A percentile compares a stretch with the other conserved stretches of the same genome.
Conservation (phyloP, 129 eudicot genomes). For the Lactuca sativa region DNA sequence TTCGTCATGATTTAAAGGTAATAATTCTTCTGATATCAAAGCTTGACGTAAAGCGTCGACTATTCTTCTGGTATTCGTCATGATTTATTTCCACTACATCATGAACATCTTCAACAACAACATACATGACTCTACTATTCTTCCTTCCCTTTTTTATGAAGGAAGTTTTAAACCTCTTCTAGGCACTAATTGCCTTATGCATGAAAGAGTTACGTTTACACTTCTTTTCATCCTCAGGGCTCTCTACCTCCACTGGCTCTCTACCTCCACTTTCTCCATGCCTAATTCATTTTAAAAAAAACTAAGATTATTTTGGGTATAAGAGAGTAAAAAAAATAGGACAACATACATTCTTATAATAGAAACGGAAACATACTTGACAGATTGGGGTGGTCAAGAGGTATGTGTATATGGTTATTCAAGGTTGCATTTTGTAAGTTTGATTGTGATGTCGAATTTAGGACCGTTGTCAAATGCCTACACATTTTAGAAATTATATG, state of each 20-base stretch:
- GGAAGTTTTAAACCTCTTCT: constrained; percentile 75
- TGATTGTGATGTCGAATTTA: constrained; percentile 31
- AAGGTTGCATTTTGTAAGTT: constrained; percentile 45
- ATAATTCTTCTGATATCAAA: constrained; percentile 66
- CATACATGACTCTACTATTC: constrained; percentile 82
- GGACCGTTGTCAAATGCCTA: constrained; percentile 44
- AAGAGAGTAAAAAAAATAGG: no score
- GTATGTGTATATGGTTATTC: constrained; percentile 61
- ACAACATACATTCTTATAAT: no score
- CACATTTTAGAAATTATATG: constrained; percentile 33
- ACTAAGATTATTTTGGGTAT: no score
- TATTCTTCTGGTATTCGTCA: no score
- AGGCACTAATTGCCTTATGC: constrained; percentile 76
- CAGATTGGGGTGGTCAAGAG: constrained; percentile 57
- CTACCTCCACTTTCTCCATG: constrained; percentile 60
- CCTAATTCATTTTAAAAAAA: constrained; percentile 51
- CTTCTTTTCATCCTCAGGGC: constrained; percentile 79
- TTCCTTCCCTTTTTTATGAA: constrained; percentile 68
- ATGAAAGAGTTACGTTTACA: constrained; percentile 70
- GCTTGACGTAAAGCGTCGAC: constrained; percentile 80
- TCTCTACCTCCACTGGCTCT: no score
- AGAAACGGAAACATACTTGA: constrained; percentile 60
- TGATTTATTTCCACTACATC: constrained; percentile 82
- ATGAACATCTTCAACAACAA: constrained; percentile 83
- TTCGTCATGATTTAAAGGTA: constrained; percentile 86